Evolutionary conservation across 2,329 filamentous ascomycete genomes (phyloP).

Genomic region (Colletotrichum plurivorum): DNA sequence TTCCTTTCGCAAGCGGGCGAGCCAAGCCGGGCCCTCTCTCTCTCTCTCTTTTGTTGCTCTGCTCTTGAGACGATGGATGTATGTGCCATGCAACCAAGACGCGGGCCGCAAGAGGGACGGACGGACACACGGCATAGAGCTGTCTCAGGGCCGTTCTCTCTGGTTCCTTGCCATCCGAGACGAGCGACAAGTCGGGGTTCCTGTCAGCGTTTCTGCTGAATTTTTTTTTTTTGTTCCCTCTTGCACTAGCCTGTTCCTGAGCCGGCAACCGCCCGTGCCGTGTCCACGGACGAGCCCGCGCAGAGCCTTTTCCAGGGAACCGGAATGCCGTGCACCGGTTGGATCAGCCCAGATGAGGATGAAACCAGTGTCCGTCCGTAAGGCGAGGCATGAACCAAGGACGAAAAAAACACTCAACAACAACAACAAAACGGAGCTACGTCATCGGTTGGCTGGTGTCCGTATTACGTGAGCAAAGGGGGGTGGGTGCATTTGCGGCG

Average conservation of each 20-base stretch:
- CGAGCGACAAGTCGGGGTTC: slow-evolving; percentile 14
- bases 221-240: neutral
- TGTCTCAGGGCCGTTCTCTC: slow-evolving; percentile 18
- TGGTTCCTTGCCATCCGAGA: slow-evolving; percentile 9
- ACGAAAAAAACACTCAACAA: no score
- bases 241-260: neutral
- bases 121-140: slow-evolving; percentile 11
- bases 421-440: no score
- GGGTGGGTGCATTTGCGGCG: neutral
- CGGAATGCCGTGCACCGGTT: slow-evolving; percentile 26
- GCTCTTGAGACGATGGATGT: neutral
- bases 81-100: slow-evolving; percentile 4
- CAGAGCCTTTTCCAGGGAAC: slow-evolving; percentile 30
- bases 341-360: slow-evolving; percentile 30
- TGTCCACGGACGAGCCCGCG: slow-evolving; percentile 31
- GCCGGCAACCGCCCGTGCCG: slow-evolving; percentile 21
- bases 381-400: neutral
- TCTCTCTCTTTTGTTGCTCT: neutral
- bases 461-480: slow-evolving; percentile 23
- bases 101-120: neutral
- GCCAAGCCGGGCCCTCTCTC: no score
- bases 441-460: no score
- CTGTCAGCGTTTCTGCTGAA: slow-evolving; percentile 37
- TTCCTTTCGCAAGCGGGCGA: neutral
- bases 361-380: slow-evolving; percentile 29